Conservation (phyloP, 768 basidiomycete genomes). For the Gyrodon lividus region DNA sequence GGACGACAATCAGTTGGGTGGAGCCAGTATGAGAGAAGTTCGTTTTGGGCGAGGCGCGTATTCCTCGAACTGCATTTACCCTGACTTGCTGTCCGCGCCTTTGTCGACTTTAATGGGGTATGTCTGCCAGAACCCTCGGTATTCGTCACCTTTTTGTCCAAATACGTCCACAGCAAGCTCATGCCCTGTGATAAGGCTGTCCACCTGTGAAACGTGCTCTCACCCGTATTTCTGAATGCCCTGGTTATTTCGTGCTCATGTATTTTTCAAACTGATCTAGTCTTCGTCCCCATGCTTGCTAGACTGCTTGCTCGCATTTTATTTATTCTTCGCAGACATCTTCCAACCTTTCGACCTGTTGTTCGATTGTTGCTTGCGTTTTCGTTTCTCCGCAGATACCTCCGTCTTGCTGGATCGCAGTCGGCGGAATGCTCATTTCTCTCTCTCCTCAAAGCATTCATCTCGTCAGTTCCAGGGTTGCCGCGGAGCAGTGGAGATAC, state of each 20-base stretch:
- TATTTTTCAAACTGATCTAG: not conserved
- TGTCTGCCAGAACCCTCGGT: not conserved
- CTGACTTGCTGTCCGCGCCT: not conserved
- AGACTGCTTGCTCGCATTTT: not conserved
- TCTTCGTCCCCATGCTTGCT: constrained; percentile 1
- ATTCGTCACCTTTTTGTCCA: constrained; percentile 2
- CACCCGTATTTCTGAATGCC: not conserved
- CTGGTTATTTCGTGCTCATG: not conserved
- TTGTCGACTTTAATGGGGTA: not conserved
- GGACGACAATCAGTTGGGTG: not conserved
- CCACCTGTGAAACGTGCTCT: constrained; percentile 5
- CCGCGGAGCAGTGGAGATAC: not conserved
- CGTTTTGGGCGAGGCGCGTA: not conserved
- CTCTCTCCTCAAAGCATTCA: not conserved
- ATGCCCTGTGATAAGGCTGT: constrained; percentile 5
- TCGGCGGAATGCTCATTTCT: not conserved
- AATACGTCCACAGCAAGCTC: not conserved
- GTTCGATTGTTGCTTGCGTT: constrained; percentile 2
- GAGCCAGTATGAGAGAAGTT: constrained; percentile 1
- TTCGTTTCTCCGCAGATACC: constrained; percentile 2
- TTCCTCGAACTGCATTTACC: not conserved
- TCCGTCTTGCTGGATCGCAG: not conserved
- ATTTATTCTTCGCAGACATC: not conserved
- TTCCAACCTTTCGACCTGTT: not conserved
- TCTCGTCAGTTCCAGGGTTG: not conserved